Base-by-base conservation (phyloP, 1,139 yeast genomes). In the Candida gigantensis region DNA sequence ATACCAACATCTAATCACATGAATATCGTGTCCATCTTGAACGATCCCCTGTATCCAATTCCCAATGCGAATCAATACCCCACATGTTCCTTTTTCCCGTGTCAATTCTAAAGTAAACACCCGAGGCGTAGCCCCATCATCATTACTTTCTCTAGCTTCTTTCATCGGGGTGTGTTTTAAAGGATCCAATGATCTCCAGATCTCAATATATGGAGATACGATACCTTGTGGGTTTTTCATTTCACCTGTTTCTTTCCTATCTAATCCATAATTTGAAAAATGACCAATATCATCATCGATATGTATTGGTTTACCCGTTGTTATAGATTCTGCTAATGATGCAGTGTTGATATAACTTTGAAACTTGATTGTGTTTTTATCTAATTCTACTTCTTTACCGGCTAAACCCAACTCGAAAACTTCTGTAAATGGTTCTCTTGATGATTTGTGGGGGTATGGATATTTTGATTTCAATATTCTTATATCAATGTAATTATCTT, bases 161-260 rank as follows among this genome's bases (percentile, higher is more conserved):
- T 36, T 42, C 0, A 34, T 36, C 0, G 73, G 72, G 2, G 65
- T 52, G 12, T 63, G 55, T 6, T 46, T 43, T 3, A 45, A 34
- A 1, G 79, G 70, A 49, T 76, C 74, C 23, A 79, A 50, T 6
- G 75, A 66, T 46, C 80, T 55, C 86, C 86, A 80, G 15, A 76
- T 62, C 53, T 80, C 86, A 23, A 71, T 60, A 46, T 78, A 80
- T 5, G 62, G 62, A 40, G 71, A 72, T 5, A 55, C 48, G n/a
- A 51, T 46, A 0, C 75, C 74, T 0, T 79, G 65, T 1, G 75
- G 68, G 46, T 78, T 75, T 14, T 50, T 46, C 84, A 80, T 78
- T 3, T 47, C 44, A 0, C 86, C 86, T 0, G 69, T 64, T 49
- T 80, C 86, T 34, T 62, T 62, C 29, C 82, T 60, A 39, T 68